These are phyloP conservation scores for Colletotrichum abscissum DNA, from an alignment of 2,329 filamentous ascomycete species.

Conservation along the genomic window DNA sequence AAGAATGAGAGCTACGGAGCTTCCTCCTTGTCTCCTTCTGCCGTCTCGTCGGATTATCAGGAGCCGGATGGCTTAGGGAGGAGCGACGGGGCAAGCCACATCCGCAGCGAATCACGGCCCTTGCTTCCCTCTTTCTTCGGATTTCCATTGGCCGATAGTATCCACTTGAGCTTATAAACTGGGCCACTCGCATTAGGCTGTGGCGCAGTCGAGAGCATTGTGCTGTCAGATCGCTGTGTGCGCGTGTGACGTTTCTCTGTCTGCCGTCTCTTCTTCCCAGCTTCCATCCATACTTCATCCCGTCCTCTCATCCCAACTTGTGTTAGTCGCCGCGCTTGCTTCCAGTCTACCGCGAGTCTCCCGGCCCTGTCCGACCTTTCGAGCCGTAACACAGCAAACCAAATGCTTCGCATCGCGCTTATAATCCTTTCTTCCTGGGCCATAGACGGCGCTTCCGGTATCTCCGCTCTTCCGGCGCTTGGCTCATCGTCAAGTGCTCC, in stretches of 20 bases:
- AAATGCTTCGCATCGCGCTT: constrained; percentile 6
- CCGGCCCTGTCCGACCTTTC: not conserved
- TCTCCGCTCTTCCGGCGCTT: constrained; percentile 6
- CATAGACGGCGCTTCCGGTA: not conserved
- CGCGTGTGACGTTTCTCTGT: not conserved
- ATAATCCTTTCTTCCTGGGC: not conserved
- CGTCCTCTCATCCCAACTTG: not conserved
- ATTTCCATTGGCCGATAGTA: not conserved
- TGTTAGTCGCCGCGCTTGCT: not conserved
- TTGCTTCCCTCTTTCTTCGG: not conserved
- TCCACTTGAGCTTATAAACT: constrained; percentile 10
- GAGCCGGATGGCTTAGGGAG: constrained; percentile 9
- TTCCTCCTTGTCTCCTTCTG: not conserved
- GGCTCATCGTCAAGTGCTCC: not conserved
- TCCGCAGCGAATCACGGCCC: not conserved
- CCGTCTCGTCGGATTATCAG: not conserved
- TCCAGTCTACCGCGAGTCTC: not conserved
- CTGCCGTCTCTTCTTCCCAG: not conserved
- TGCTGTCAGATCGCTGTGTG: not conserved
- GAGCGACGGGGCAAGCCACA: constrained; percentile 26
- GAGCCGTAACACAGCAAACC: constrained; percentile 30
- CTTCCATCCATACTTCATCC: not conserved
- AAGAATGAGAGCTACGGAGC: too few relatives aligned
- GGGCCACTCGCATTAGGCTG: not conserved
- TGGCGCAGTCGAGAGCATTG: constrained; percentile 16